phyloP scores from a whole-genome alignment of 139 green algal genomes.

The Chlamydomonas incerta region DNA sequence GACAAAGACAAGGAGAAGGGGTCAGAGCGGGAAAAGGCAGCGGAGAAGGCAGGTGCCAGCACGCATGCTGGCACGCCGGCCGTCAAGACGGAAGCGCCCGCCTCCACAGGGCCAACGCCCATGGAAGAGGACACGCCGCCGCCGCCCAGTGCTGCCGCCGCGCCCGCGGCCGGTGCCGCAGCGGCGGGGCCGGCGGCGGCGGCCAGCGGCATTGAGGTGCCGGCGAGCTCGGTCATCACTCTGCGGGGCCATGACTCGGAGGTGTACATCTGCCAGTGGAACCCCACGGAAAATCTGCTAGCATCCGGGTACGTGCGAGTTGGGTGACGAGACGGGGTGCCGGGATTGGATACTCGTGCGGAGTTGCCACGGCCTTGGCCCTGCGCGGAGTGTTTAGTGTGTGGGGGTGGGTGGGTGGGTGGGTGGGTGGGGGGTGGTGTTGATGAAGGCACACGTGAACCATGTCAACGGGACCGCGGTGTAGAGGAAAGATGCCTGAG shows the following conservation, averaged over 20 bases:
- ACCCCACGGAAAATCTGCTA: conserved; percentile 75
- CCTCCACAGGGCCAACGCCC: conserved; percentile 34
- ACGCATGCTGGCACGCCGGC: not conserved
- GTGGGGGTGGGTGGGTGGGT: too few species aligned
- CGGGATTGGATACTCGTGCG: not conserved
- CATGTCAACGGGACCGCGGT: too few species aligned
- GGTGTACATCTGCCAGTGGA: conserved; percentile 94
- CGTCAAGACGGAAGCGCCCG: not conserved
- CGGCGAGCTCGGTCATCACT: conserved; percentile 40
- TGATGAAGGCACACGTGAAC: too few species aligned
- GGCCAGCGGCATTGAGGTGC: not conserved
- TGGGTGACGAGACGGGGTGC: not conserved
- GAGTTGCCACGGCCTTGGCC: too few species aligned
- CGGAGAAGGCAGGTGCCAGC: not conserved
- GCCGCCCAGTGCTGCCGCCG: not conserved
- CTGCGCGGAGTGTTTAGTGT: too few species aligned
- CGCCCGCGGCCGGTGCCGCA: not conserved
- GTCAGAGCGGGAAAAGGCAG: conserved; percentile 1
- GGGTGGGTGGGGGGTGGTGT: too few species aligned
- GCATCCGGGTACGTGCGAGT: conserved; percentile 73
- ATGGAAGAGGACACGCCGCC: conserved; percentile 75
- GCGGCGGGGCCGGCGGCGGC: not conserved
- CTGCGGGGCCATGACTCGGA: conserved; percentile 86
- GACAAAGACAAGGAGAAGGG: conserved; percentile 35
- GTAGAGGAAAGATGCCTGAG: too few species aligned